Evolutionary conservation across 768 basidiomycete genomes (phyloP), one percentile per base, ranked within the genome.

Genomic region (Tricholoma bakamatsutake): DNA sequence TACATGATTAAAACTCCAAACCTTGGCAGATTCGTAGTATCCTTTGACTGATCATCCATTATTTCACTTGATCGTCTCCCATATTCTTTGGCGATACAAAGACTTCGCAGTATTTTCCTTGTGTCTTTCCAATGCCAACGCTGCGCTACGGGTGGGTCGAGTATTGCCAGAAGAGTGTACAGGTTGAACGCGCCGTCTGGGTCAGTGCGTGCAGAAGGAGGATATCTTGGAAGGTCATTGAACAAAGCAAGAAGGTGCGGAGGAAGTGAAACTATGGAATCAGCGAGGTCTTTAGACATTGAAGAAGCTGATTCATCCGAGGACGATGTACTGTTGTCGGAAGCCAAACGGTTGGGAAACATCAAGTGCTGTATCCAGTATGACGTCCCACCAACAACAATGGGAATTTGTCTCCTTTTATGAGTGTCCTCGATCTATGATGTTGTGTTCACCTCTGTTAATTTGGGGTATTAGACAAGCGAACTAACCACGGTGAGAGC

Each of bases 121-220:
- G 92, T 87, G 62, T 99, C 97, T 59, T 78, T 80, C 96, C 96
- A 98, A 67, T 99, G 97, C 96, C 96, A 98, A 58, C 94, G 76
- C 30, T 77, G 77, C 0, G 89, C 91, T 45, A 93, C 82, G 0
- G 66, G 61, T 0, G 84, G 84, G 63, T 98, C 97, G 5, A 98
- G 76, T 3, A 72, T 65, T 8, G 71, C 69, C 17, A 99, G 73
- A 11, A 98, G 74, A 9, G 67, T 71, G 64, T 93, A 81, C 15
- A 97, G 70, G n/a, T 75, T 67, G 49, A 87, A 76, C 1, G 89
- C 84, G 7, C 70, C 69, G 9, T 81, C 76, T 1, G 83, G 82
- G 57, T 85, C 72, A 1, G 68, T 66, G 46, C 73, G 71, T 1
- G 88, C 87, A 4, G 76, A 78, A 2, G 85, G 82, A 0, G 84